Base-by-base conservation (phyloP, 192 early-diverging fungal genomes). In the Paraglomus brasilianum region DNA sequence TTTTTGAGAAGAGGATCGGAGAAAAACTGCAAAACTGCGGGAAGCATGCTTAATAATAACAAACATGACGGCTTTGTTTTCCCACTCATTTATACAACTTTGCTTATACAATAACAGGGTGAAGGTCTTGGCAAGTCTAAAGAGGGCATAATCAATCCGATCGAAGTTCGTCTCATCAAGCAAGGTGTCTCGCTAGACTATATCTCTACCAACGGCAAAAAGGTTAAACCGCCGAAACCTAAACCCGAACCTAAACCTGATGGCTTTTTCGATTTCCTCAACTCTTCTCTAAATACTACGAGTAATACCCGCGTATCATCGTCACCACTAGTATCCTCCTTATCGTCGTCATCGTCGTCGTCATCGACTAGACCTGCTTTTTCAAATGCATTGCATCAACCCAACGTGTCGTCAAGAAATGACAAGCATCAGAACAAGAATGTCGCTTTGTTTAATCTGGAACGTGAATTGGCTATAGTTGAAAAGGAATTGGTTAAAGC, bases 231-330 rank as follows among this genome's bases (percentile, higher is more conserved):
- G 19, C 8, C 56, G 1, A 36, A 36, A 8, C 21, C 19, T 22
- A 21, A 65, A 14, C 44, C 24, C 10, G 62, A 65, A 30, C 13
- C 60, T 46, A 8, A 62, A 44, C n/a, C 42, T 14, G 36, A 11
- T 6, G 46, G n/a, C n/a, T n/a, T 65, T 65, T 65, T 65, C 50
- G 62, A 65, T 48, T 65, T 48, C 39, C 38, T 65, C 6, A 65
- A 65, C 41, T 21, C 30, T 8, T 39, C 62, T 36, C 43, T 65
- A 14, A 65, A 65, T 38, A 65, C 46, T 39, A 14, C n/a, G 7
- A 48, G 8, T 15, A 47, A 47, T 47, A 47, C 8, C 15, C 8
- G 15, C 15, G 15, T 10, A 10, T 10, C 8, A 15, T 10, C 46
- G 15, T 47, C 46, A 47, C 15, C 15, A 47, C 46, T n/a, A n/a